A percentile compares a stretch with the other conserved stretches of the same genome.
Conservation (phyloP, 2,329 filamentous ascomycete genomes). For the Coleophoma crateriformis region DNA sequence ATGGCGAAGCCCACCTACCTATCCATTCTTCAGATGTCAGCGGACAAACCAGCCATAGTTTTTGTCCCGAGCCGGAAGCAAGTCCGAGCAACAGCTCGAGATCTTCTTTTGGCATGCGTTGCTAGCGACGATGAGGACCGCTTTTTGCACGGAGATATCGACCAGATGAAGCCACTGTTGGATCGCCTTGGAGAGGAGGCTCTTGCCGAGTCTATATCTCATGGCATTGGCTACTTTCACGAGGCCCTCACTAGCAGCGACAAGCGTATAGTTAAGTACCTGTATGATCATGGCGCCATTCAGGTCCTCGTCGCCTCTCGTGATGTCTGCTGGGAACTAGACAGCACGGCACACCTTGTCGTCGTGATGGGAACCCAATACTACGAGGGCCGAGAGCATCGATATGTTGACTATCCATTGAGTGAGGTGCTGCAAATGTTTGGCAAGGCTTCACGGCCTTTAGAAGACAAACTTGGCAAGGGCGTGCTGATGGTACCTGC, state of each 20-base stretch:
- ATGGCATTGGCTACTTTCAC: constrained; percentile 96
- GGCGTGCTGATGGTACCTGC: constrained; percentile 96
- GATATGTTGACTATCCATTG: constrained; percentile 93
- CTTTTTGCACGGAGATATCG: constrained; percentile 79
- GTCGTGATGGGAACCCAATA: constrained; percentile 98
- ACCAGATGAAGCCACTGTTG: constrained; percentile 78
- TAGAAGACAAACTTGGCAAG: constrained; percentile 73
- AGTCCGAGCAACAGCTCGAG: constrained; percentile 77
- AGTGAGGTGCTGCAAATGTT: constrained; percentile 98
- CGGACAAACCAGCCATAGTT: constrained; percentile 82
- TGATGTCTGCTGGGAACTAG: constrained; percentile 94
- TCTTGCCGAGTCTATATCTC: constrained; percentile 81
- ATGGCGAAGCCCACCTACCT: constrained; percentile 95
- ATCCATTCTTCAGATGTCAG: constrained; percentile 80
- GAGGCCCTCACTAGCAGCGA: constrained; percentile 86
- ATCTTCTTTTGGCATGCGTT: constrained; percentile 81
- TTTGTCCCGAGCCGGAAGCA: constrained; percentile 95
- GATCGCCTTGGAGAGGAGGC: constrained; percentile 80
- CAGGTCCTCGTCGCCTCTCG: constrained; percentile 70
- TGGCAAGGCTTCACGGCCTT: constrained; percentile 78
- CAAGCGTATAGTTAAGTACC: constrained; percentile 87
- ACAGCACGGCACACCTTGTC: constrained; percentile 82
- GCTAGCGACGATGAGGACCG: constrained; percentile 89
- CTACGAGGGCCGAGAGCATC: constrained; percentile 92
- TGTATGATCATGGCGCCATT: constrained; percentile 72